Base-by-base conservation (phyloP, 345 rosid species). In the Camelina hispida region DNA sequence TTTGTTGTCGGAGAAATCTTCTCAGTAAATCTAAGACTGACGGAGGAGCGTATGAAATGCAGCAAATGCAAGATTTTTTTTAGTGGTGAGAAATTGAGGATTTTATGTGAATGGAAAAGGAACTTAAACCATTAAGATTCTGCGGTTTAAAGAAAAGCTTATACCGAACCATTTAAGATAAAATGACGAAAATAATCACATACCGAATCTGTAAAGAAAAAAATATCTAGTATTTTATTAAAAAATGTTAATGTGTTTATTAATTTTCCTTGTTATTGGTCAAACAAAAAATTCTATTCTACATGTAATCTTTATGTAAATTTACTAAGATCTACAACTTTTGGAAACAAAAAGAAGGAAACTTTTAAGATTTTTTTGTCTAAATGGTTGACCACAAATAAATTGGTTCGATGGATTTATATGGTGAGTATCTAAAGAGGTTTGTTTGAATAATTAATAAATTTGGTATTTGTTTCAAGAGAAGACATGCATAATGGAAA, bases 41-140 rank as follows among this genome's bases (percentile, higher is more conserved):
- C 22, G 46, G 32, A 59, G 32, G 67, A 59, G 67, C 47, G 16
- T 59, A 37, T 1, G 34, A 50, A 10, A 54, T 38, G 72, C 10
- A 53, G 20, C 34, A 59, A 71, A 60, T 44, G 44, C 55, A 44
- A 10, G 42, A 32, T 23, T 22, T 58, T 22, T 14, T 46, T 15
- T 15, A 46, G 18, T 15, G 7, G 9, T 46, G 50, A 46, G 50
- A 15, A 6, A 6, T 15, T 15, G 9, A 0, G 9, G 50, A 4
- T 46, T 46, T 46, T 46, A 42, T 12, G 17, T 47, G 20, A 7
- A 47, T n/a, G 10, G 10, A 6, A n/a, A n/a, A 1, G 9, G 7
- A 46, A 2, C 50, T 15, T 15, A 46, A n/a, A 46, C 50, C 50
- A 9, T 46, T 15, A 46, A 2, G 9, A 15, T 15, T 46, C 2